phyloP scores from a whole-genome alignment of 768 basidiomycete species.

The Hericium erinaceus region DNA sequence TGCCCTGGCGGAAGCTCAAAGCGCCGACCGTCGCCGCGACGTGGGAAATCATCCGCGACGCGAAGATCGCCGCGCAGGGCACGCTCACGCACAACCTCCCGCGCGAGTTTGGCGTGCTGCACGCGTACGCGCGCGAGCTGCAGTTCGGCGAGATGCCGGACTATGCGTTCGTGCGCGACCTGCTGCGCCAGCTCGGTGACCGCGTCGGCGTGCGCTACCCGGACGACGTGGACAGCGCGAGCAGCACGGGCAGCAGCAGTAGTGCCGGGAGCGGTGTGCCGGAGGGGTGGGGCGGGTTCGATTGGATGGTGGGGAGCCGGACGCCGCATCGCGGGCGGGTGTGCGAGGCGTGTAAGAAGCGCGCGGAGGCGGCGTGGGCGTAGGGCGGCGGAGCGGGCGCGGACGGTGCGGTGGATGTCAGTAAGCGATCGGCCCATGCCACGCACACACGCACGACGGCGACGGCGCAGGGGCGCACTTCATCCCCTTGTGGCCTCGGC shows the following conservation, averaged over 20 bases:
- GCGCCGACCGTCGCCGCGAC: slow-evolving; percentile 56
- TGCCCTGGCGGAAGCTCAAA: slow-evolving; percentile 71
- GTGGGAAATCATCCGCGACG: slow-evolving; percentile 70
- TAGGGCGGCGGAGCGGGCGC: not conserved
- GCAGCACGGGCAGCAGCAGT: not conserved
- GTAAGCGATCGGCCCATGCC: not conserved
- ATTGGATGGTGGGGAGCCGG: slow-evolving; percentile 13
- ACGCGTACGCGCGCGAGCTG: slow-evolving; percentile 68
- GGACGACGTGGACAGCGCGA: slow-evolving; percentile 1
- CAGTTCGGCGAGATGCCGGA: slow-evolving; percentile 87
- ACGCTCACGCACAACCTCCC: slow-evolving; percentile 69
- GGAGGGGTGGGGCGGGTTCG: slow-evolving; percentile 12
- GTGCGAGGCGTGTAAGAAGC: slow-evolving; percentile 13
- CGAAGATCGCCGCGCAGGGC: slow-evolving; percentile 52
- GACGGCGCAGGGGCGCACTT: no score
- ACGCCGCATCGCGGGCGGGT: slow-evolving; percentile 8
- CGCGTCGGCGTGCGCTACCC: slow-evolving; percentile 14
- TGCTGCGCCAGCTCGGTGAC: slow-evolving; percentile 45
- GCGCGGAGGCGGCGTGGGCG: slow-evolving; percentile 12
- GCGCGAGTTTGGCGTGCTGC: slow-evolving; percentile 73
- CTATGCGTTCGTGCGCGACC: slow-evolving; percentile 70
- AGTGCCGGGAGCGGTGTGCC: not conserved
- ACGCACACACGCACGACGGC: no score
- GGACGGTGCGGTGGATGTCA: not conserved
- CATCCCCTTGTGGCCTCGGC: no score